phyloP scores from a whole-genome alignment of 306 rosid species.

The Rubus parviflorus region DNA sequence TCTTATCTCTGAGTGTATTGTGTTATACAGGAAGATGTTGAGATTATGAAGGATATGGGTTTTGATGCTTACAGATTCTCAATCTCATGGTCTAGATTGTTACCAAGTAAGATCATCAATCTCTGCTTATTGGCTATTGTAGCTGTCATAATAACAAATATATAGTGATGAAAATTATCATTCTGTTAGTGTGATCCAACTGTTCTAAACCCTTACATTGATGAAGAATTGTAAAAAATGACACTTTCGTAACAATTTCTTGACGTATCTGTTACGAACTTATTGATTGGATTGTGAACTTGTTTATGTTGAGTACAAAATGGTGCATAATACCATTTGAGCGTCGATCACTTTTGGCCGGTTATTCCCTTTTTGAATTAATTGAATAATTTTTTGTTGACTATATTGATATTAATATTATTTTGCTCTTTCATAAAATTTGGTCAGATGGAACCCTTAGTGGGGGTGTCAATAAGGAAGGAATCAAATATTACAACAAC shows the following conservation, averaged over 20 bases:
- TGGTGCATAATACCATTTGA: background rate
- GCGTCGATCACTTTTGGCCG: background rate
- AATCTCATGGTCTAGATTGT: constrained; percentile 48
- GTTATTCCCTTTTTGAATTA: background rate
- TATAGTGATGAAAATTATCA: too few relatives aligned
- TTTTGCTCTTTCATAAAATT: background rate
- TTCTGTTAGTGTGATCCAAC: too few relatives aligned
- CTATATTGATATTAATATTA: background rate
- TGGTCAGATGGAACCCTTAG: constrained; percentile 36
- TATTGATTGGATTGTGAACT: too few relatives aligned
- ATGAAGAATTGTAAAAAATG: too few relatives aligned
- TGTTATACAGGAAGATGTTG: constrained; percentile 45
- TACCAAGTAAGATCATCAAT: constrained; percentile 34
- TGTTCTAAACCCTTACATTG: too few relatives aligned
- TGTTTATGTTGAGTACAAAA: too few relatives aligned
- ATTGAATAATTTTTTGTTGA: background rate
- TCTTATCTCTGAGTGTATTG: background rate
- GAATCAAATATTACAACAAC: constrained; percentile 39
- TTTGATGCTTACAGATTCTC: constrained; percentile 49
- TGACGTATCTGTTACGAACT: too few relatives aligned
- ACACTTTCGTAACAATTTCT: too few relatives aligned
- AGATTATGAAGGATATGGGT: constrained; percentile 37
- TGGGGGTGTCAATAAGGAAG: constrained; percentile 39
- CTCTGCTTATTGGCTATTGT: too few relatives aligned
- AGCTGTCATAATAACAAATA: too few relatives aligned